Evolutionary conservation across 1,284 basidiomycete genomes (phyloP).

Genomic region (Marasmius tenuissimus): DNA sequence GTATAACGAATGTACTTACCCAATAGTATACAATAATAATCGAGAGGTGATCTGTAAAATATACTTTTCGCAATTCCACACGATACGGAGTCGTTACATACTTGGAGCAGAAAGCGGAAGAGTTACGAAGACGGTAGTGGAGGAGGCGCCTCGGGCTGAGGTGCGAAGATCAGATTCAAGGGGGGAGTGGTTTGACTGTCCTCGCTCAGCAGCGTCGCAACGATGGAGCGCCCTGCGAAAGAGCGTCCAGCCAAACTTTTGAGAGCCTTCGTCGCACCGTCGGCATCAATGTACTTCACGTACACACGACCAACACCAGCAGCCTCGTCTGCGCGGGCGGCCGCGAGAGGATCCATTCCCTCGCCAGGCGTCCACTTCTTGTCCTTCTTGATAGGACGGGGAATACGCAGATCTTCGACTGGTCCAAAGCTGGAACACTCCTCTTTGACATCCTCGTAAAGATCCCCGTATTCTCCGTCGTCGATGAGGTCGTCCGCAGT

Average conservation of each 20-base stretch:
- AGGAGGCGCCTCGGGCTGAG: constrained; percentile 77
- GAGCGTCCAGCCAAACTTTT: constrained; percentile 87
- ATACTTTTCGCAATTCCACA: neutral
- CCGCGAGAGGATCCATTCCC: constrained; percentile 62
- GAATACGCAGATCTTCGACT: constrained; percentile 87
- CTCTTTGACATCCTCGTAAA: constrained; percentile 93
- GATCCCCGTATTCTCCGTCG: constrained; percentile 92
- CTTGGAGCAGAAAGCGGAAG: neutral
- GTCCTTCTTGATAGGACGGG: constrained; percentile 84
- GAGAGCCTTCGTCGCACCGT: constrained; percentile 69
- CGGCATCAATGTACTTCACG: constrained; percentile 74
- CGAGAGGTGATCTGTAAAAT: neutral
- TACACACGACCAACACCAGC: constrained; percentile 93
- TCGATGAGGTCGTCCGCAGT: constrained; percentile 89
- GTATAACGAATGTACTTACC: neutral
- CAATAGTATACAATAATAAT: neutral
- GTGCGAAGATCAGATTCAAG: constrained; percentile 75
- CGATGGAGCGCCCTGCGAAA: constrained; percentile 90
- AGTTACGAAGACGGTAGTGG: constrained; percentile 54
- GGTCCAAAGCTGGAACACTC: constrained; percentile 85
- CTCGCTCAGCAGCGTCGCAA: constrained; percentile 76
- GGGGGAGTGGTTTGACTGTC: constrained; percentile 82
- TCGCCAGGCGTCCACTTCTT: constrained; percentile 78
- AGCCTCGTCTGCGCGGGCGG: constrained; percentile 76
- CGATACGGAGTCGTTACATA: no score